These are phyloP conservation scores for Sarcomyxa edulis DNA, from an alignment of 768 basidiomycete species.

Conservation along the genomic window DNA sequence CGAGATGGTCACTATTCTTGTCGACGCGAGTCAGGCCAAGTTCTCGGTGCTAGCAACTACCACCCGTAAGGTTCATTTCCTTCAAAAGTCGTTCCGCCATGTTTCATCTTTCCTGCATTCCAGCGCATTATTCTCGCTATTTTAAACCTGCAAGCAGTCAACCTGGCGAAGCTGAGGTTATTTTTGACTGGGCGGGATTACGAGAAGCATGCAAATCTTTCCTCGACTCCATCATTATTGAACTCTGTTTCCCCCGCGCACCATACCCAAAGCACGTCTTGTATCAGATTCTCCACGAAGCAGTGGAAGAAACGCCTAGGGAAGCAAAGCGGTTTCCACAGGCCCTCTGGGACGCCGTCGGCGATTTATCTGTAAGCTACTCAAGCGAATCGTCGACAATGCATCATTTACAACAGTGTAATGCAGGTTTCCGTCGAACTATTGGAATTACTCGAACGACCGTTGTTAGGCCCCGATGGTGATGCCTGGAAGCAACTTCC, in stretches of 20 bases:
- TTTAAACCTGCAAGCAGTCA: constrained; percentile 45
- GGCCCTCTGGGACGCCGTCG: constrained; percentile 74
- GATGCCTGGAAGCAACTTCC: constrained; percentile 44
- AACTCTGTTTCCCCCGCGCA: constrained; percentile 71
- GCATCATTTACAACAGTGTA: not conserved
- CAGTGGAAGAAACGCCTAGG: constrained; percentile 65
- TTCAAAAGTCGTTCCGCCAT: not conserved
- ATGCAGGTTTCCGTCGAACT: constrained; percentile 59
- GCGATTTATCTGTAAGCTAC: constrained; percentile 65
- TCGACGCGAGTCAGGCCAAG: constrained; percentile 55
- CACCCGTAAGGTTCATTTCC: constrained; percentile 44
- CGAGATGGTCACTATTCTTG: constrained; percentile 56
- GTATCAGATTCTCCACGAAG: constrained; percentile 63
- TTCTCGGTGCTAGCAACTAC: constrained; percentile 69
- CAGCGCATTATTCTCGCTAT: constrained; percentile 70
- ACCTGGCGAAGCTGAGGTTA: constrained; percentile 43
- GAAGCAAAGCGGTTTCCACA: constrained; percentile 78
- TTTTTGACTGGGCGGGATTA: constrained; percentile 62
- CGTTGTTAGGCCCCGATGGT: constrained; percentile 53
- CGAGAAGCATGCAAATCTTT: constrained; percentile 69
- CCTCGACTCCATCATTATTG: constrained; percentile 79
- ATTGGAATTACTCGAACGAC: constrained; percentile 57
- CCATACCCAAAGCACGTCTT: constrained; percentile 63
- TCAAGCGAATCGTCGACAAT: constrained; percentile 4
- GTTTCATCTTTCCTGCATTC: constrained; percentile 2